Evolutionary conservation across 176 grass and related monocot genomes (phyloP), one percentile per base, ranked within the genome.

Genomic region (Stipa capillata): DNA sequence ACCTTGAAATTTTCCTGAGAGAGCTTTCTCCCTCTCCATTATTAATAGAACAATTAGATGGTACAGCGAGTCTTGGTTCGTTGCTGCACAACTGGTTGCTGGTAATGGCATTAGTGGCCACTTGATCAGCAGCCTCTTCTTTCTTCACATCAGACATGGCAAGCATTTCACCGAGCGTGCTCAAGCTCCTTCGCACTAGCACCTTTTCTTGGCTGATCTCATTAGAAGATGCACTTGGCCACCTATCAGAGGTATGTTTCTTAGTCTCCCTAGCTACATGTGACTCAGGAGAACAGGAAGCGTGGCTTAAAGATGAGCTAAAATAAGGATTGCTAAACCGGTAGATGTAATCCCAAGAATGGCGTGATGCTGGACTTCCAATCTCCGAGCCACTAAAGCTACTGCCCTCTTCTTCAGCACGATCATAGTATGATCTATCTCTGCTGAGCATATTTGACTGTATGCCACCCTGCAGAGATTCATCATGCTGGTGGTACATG

Each of bases 131-230:
- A 40, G 23, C 29, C 48, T 71, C 77, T 85, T 93, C 86, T 89
- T 89, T 99, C 65, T 89, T 99, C 64, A 91, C 79, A 64, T 91
- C 88, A 78, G 88, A 57, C 83, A 93, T 87, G 14, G 97, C 79
- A 81, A 99, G 92, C 92, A 99, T 93, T 83, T 99, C 97, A 66
- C 92, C 97, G n/a, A 99, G 89, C 66, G 92, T 96, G 82, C 92
- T 96, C 21, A 91, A 89, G 86, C 90, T 95, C 84, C 97, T 96
- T 16, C 54, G 86, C 55, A 91, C 59, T 23, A 33, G 32, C 57
- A 89, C 58, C 65, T 89, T 85, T 83, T 87, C 88, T 21, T 60
- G 67, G 39, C 10, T 48, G 5, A 81, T 77, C 82, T 90, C 90
- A 82, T 87, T 92, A 14, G 81, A 90, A 69, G 90, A 75, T 76